These are phyloP conservation scores for Alternaria burnsii DNA, from an alignment of 2,329 filamentous ascomycete species.

Conservation along the genomic window DNA sequence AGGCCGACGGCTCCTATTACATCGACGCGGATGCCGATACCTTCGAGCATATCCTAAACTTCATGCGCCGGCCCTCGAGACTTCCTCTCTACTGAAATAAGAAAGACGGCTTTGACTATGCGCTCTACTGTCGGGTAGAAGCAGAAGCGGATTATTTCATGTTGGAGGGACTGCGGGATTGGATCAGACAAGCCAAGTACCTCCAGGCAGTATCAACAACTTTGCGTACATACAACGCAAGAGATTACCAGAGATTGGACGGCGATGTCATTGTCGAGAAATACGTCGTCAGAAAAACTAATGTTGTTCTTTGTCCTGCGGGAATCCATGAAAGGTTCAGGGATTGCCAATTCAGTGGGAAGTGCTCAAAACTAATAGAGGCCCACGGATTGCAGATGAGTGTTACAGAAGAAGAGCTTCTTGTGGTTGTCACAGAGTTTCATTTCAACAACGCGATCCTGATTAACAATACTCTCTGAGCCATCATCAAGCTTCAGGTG, in stretches of 20 bases:
- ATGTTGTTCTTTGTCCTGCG: neutral
- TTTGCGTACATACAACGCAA: neutral
- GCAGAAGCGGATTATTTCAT: slow-evolving; percentile 44
- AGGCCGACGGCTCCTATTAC: slow-evolving; percentile 42
- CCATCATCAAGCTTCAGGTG: neutral
- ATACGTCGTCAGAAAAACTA: neutral
- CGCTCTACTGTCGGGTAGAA: slow-evolving; percentile 38
- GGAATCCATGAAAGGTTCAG: fast-evolving
- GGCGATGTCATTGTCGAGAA: neutral
- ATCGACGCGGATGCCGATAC: slow-evolving; percentile 47
- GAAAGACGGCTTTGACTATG: slow-evolving; percentile 41
- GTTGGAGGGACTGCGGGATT: slow-evolving; percentile 37
- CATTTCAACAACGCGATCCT: neutral
- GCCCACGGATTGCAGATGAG: neutral
- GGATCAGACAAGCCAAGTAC: slow-evolving; percentile 34
- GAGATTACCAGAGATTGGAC: too few species aligned
- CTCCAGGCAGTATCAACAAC: neutral
- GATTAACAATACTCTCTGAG: neutral
- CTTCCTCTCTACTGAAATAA: slow-evolving; percentile 44
- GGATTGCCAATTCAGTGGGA: neutral
- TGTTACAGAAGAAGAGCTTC: neutral
- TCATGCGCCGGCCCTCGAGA: slow-evolving; percentile 10
- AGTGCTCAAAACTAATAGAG: neutral
- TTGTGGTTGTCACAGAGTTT: neutral
- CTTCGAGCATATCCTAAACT: slow-evolving; percentile 32